These are phyloP conservation scores for Theileria orientalis DNA, from an alignment of 169 alveolate species.

Conservation along the genomic window DNA sequence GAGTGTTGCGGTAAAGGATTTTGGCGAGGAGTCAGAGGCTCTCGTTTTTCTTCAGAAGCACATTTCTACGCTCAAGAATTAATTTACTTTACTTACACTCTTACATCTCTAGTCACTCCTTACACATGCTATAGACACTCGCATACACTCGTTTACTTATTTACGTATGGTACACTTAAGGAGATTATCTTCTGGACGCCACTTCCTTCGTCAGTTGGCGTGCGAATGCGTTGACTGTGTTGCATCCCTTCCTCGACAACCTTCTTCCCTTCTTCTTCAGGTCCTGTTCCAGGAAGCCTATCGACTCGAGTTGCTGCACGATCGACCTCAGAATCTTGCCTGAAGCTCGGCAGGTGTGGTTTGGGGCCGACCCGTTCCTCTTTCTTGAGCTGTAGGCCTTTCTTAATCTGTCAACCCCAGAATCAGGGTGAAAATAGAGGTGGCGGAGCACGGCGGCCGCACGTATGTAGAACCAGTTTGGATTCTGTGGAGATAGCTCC, in stretches of 20 bases:
- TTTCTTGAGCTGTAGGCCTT: constrained; percentile 90
- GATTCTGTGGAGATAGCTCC: constrained; percentile 93
- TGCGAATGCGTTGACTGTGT: constrained; percentile 81
- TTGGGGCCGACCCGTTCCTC: constrained; percentile 88
- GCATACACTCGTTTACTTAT: background rate
- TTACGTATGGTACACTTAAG: background rate
- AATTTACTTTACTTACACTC: no score
- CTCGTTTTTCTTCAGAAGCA: constrained; percentile 86
- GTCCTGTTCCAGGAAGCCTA: constrained; percentile 90
- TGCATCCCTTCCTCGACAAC: constrained; percentile 81
- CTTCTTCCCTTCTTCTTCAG: constrained; percentile 84
- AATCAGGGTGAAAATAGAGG: constrained; percentile 90
- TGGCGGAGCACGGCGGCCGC: constrained; percentile 95
- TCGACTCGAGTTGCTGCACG: constrained; percentile 89
- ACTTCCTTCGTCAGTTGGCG: constrained; percentile 77
- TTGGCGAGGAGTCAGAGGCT: constrained; percentile 93
- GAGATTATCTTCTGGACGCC: background rate
- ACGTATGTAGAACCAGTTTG: constrained; percentile 95
- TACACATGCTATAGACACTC: background rate
- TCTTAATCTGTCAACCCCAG: constrained; percentile 90
- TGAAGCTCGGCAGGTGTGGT: constrained; percentile 89
- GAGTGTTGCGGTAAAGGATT: constrained; percentile 92
- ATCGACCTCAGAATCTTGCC: constrained; percentile 94
- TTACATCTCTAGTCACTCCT: background rate
- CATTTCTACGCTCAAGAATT: constrained; percentile 25